Percentiles rank a stretch among this genome's conserved stretches.
Conservation (phyloP, 495 filamentous ascomycete genomes). For the Achaetomiella virescens region DNA sequence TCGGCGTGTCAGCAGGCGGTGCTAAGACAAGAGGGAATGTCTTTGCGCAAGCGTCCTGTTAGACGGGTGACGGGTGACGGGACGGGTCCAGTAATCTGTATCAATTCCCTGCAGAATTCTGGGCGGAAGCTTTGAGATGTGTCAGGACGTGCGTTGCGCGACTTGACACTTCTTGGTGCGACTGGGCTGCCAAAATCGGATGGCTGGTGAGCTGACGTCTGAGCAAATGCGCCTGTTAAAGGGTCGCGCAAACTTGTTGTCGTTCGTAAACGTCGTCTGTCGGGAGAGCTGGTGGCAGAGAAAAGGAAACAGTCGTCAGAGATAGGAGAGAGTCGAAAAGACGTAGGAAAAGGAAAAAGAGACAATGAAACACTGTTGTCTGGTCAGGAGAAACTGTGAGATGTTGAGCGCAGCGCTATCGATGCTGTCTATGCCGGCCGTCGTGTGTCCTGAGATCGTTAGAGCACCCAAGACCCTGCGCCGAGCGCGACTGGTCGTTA, state of each 20-base stretch:
- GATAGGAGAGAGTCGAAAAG: background rate
- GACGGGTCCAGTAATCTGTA: too few relatives aligned
- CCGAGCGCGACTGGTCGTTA: constrained; percentile 29
- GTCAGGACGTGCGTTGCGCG: background rate
- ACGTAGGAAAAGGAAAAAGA: background rate
- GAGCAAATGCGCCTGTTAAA: background rate
- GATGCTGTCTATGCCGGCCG: constrained; percentile 1
- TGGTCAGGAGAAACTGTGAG: constrained; percentile 2
- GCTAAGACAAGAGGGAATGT: constrained; percentile 1
- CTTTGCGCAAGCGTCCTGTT: too few relatives aligned
- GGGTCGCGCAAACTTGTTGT: background rate
- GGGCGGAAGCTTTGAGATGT: background rate
- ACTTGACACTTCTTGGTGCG: background rate
- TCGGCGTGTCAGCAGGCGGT: background rate
- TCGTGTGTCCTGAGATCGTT: constrained; percentile 9
- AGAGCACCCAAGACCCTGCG: constrained; percentile 23
- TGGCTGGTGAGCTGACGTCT: constrained; percentile 16
- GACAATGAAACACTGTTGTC: constrained; percentile 15
- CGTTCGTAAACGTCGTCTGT: background rate
- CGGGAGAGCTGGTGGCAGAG: background rate
- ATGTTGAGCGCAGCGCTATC: constrained; percentile 10
- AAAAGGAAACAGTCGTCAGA: background rate
- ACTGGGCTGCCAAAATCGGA: constrained; percentile 14
- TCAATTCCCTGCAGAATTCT: background rate
- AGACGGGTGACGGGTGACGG: too few relatives aligned